phyloP scores from a whole-genome alignment of 495 filamentous ascomycete genomes.

The Hamigera avellanea region DNA sequence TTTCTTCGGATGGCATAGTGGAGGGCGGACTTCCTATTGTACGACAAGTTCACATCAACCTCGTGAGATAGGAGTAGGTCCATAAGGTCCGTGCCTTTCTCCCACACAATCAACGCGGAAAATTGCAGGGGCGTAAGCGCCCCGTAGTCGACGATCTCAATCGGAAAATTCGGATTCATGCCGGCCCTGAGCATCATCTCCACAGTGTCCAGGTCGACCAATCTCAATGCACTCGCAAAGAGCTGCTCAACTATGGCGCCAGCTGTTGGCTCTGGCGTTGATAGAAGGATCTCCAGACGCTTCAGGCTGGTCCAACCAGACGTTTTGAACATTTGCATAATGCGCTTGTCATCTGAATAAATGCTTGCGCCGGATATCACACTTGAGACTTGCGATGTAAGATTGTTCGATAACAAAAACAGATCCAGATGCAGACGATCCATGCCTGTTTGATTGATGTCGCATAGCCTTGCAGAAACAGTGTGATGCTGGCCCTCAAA shows the following conservation, averaged over 20 bases:
- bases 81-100: neutral
- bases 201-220: conserved; percentile 1
- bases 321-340: conserved; percentile 4
- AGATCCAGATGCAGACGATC: conserved; percentile 2
- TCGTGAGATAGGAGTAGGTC: neutral
- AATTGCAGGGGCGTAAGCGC: conserved; percentile 4
- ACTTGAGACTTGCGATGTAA: conserved; percentile 1
- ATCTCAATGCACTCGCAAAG: conserved; percentile 4
- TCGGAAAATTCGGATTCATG: conserved; percentile 1
- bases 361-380: conserved; percentile 1
- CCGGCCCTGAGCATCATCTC: conserved; percentile 2
- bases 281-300: conserved; percentile 1
- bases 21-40: neutral
- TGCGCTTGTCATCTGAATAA: conserved; percentile 1
- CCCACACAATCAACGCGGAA: neutral
- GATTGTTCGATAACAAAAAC: conserved; percentile 7
- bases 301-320: conserved; percentile 3
- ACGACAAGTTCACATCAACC: conserved; percentile 1
- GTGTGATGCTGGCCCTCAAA: conserved; percentile 1
- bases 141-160: conserved; percentile 2
- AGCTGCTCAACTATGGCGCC: conserved; percentile 5
- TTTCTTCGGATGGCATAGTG: conserved; percentile 1
- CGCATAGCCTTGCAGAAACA: conserved; percentile 1
- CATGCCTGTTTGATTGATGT: neutral
- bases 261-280: conserved; percentile 3